phyloP scores from a whole-genome alignment of 768 basidiomycete genomes.

The Psilocybe subaeruginosa region DNA sequence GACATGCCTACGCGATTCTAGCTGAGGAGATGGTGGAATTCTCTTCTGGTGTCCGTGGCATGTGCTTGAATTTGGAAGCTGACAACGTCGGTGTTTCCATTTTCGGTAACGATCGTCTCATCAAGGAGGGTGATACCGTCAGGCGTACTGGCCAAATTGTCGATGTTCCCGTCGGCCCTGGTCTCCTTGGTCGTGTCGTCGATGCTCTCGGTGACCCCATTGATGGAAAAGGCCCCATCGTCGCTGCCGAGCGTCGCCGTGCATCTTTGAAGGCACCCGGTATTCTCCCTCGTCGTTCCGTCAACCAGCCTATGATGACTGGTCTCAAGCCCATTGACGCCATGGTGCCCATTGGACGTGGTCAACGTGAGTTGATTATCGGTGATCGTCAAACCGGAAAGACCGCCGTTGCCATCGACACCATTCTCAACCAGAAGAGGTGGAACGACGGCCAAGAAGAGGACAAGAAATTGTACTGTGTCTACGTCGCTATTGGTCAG shows the following conservation, averaged over 20 bases:
- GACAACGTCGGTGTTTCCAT: slow-evolving; percentile 99
- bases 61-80: slow-evolving; percentile 99
- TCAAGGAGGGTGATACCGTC: slow-evolving; percentile 99
- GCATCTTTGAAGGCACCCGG: slow-evolving; percentile 99
- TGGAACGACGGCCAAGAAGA: slow-evolving; percentile 99
- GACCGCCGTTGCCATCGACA: slow-evolving; percentile 99
- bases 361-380: slow-evolving; percentile 99
- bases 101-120: slow-evolving; percentile 97
- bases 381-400: slow-evolving; percentile 99
- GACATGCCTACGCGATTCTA: slow-evolving; percentile 36
- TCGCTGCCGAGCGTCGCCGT: slow-evolving; percentile 92
- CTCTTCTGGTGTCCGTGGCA: slow-evolving; percentile 99
- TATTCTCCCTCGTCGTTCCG: slow-evolving; percentile 98
- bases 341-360: slow-evolving; percentile 99
- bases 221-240: slow-evolving; percentile 98
- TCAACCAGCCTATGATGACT: slow-evolving; percentile 99
- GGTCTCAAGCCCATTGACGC: slow-evolving; percentile 99
- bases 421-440: slow-evolving; percentile 99
- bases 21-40: slow-evolving; percentile 99
- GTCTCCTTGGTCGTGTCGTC: slow-evolving; percentile 97
- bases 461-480: slow-evolving; percentile 98
- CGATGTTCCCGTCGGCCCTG: slow-evolving; percentile 98
- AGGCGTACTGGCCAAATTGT: slow-evolving; percentile 99
- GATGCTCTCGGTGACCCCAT: slow-evolving; percentile 99
- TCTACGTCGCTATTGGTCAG: slow-evolving; percentile 99